Evolutionary conservation across 176 grass and related monocot species (phyloP).

Genomic region (Oryza meridionalis): DNA sequence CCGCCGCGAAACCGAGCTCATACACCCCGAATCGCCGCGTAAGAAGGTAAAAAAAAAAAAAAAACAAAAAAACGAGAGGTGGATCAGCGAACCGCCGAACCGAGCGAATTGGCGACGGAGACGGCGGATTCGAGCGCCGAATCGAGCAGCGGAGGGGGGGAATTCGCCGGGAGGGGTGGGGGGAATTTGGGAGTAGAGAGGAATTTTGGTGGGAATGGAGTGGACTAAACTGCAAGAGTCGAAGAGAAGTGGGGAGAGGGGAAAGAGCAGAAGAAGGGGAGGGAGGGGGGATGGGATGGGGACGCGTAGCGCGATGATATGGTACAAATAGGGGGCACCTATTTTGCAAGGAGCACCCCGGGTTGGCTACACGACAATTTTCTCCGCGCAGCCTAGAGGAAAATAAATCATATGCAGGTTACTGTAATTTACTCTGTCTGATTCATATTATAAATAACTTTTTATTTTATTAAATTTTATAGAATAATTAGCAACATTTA

Average conservation of each 20-base stretch:
- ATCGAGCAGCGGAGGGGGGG: conserved; percentile 26
- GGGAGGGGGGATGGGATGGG: not conserved
- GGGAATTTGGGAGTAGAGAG: conserved; percentile 26
- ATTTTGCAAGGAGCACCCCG: conserved; percentile 38
- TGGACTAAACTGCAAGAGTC: conserved; percentile 25
- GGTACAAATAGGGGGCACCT: conserved; percentile 1
- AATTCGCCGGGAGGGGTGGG: not conserved
- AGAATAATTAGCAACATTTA: no score
- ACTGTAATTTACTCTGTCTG: no score
- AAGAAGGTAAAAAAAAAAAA: no score
- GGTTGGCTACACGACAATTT: conserved; percentile 34
- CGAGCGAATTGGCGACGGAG: not conserved
- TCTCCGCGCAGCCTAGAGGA: not conserved
- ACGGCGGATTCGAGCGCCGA: not conserved
- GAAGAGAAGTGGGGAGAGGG: conserved; percentile 16
- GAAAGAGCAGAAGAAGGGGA: conserved; percentile 30
- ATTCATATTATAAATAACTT: no score
- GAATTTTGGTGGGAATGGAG: conserved; percentile 45
- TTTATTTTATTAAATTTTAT: no score
- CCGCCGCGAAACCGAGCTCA: conserved; percentile 40
- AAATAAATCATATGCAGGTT: not conserved
- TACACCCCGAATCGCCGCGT: conserved; percentile 26
- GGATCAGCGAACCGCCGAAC: not conserved
- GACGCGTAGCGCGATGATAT: conserved; percentile 44
- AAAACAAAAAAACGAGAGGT: not conserved